Percentiles rank a stretch among this genome's conserved stretches.
Evolutionary conservation across 371 early-diverging fungal species (phyloP).

Genomic region (Nematocida ironsii): DNA sequence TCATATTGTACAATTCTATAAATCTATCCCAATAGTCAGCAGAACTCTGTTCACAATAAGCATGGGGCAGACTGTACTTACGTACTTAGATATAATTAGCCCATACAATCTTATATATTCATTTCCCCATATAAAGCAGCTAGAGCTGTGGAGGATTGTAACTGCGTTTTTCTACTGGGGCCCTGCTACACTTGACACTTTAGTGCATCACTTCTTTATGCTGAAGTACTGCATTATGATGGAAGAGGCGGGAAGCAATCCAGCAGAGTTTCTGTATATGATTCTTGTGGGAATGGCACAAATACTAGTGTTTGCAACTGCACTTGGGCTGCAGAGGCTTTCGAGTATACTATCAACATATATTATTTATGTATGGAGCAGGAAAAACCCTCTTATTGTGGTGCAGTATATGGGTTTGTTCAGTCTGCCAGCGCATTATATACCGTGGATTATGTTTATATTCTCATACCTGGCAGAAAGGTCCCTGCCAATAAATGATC

Average conservation of each 20-base stretch:
- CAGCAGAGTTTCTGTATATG: slow-evolving; percentile 69
- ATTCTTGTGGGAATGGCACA: slow-evolving; percentile 53
- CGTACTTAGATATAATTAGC: slow-evolving; percentile 61
- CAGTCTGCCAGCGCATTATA: slow-evolving; percentile 69
- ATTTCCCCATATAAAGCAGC: slow-evolving; percentile 59
- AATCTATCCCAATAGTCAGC: slow-evolving; percentile 59
- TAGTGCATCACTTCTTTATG: slow-evolving; percentile 69
- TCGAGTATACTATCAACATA: slow-evolving; percentile 66
- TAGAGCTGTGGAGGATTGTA: slow-evolving; percentile 66
- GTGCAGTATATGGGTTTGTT: slow-evolving; percentile 69
- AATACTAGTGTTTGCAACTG: slow-evolving; percentile 52
- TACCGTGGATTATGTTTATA: slow-evolving; percentile 69
- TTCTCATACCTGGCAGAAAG: slow-evolving; percentile 62
- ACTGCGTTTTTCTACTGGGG: slow-evolving; percentile 70
- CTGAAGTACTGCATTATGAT: slow-evolving; percentile 69
- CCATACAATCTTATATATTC: slow-evolving; percentile 62
- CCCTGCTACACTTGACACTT: slow-evolving; percentile 60
- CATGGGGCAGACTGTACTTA: slow-evolving; percentile 45
- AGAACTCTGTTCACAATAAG: slow-evolving; percentile 52
- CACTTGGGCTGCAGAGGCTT: slow-evolving; percentile 58
- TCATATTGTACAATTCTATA: slow-evolving; percentile 42
- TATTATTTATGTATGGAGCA: slow-evolving; percentile 71
- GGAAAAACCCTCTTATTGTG: slow-evolving; percentile 67
- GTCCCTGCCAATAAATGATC: slow-evolving; percentile 63
- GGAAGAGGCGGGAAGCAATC: slow-evolving; percentile 64